Evolutionary conservation across 768 basidiomycete genomes (phyloP).

Genomic region (Strobilomyces dryophilus): DNA sequence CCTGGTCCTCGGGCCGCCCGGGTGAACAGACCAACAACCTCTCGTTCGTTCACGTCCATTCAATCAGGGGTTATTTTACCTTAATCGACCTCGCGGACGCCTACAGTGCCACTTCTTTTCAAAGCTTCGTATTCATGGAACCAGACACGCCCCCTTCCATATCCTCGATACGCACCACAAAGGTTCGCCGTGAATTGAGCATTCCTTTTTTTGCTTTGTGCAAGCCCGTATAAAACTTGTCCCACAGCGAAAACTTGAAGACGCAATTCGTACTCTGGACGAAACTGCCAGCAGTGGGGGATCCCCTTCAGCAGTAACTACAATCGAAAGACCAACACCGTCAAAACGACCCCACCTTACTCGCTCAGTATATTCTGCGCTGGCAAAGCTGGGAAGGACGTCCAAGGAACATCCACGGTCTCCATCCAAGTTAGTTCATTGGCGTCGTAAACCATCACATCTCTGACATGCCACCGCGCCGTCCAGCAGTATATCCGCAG

Average conservation of each 20-base stretch:
- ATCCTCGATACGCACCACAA: slow-evolving; percentile 36
- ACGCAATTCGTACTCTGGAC: slow-evolving; percentile 72
- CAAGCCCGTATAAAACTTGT: not conserved
- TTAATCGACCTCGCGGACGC: no score
- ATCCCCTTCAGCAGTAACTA: slow-evolving; percentile 28
- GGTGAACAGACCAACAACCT: no score
- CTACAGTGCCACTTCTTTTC: not conserved
- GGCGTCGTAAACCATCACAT: not conserved
- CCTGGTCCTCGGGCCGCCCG: no score
- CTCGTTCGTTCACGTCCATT: no score
- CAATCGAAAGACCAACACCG: slow-evolving; percentile 32
- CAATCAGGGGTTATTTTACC: no score
- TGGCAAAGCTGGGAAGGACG: slow-evolving; percentile 73
- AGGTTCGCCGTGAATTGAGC: slow-evolving; percentile 31
- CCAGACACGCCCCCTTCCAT: slow-evolving; percentile 6
- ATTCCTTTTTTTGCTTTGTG: not conserved
- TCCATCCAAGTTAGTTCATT: slow-evolving; percentile 20
- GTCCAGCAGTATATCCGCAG: slow-evolving; percentile 6
- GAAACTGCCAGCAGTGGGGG: slow-evolving; percentile 58
- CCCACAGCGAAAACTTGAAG: slow-evolving; percentile 71
- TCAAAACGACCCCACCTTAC: slow-evolving; percentile 52
- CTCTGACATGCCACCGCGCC: slow-evolving; percentile 1
- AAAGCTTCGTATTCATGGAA: slow-evolving; percentile 10
- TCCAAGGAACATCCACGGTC: slow-evolving; percentile 41
- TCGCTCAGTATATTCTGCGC: slow-evolving; percentile 69